Evolutionary conservation across 345 rosid species (phyloP), one percentile per base, ranked within the genome.

Genomic region (Balakata baccata): DNA sequence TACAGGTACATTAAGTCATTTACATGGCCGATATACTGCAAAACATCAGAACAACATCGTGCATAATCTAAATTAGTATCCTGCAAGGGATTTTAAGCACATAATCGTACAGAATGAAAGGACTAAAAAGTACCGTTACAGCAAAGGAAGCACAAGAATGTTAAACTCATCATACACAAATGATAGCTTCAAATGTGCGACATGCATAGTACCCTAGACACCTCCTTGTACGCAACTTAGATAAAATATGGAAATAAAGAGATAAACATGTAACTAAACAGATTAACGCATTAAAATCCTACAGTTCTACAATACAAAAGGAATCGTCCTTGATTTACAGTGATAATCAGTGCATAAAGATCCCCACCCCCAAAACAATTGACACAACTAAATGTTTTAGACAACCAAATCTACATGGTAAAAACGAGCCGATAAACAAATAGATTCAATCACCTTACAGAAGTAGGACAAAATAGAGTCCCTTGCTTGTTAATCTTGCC

Each of bases 401-500:
- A n/a, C 23, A 64, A 60, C 68, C 66, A 50, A 53, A 39, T 20
- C 46, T 57, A 56, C 8, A 41, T 22, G 43, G 20, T 22, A 60
- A 43, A 18, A n/a, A 47, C 17, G 70, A 51, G 34, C 58, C 22
- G 17, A 50, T 57, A 65, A 14, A 20, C 41, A 6, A 9, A 18
- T 3, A 59, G 80, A 67, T 49, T 45, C 76, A 81, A 78, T 77
- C 87, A 95, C 99, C 99, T 95, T 65, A 70, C n/a, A 6, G 89
- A 17, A 63, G 93, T 75, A 25, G 99, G 99, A 41, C 85, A 86
- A 64, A 96, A 78, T 22, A 78, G 72, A 57, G 81, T 83, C 64
- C 92, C 99, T 74, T 80, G 94, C 86, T 86, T 91, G 75, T 80
- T 80, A 53, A 91, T 85, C 89, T 84, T 93, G 77, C 99, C 99